These are phyloP conservation scores for Penicillium sp. DNA, from an alignment of 2,329 filamentous ascomycete species.

Conservation along the genomic window DNA sequence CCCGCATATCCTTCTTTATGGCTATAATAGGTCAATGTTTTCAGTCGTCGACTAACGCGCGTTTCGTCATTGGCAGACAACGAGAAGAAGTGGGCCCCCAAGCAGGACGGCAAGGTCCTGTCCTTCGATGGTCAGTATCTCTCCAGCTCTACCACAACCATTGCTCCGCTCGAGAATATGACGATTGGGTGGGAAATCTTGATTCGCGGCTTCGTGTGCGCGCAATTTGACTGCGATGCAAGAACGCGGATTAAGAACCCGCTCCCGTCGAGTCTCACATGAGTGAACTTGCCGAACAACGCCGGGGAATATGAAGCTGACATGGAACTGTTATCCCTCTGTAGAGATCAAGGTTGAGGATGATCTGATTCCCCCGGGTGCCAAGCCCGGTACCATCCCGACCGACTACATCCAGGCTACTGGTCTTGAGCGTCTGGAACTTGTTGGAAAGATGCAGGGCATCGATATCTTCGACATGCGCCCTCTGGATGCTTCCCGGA, in stretches of 20 bases:
- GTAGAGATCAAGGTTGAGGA: slow-evolving; percentile 73
- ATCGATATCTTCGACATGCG: slow-evolving; percentile 98
- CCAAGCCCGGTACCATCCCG: slow-evolving; percentile 72
- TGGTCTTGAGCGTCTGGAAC: slow-evolving; percentile 96
- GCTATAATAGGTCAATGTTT: not conserved
- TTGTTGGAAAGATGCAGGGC: slow-evolving; percentile 98
- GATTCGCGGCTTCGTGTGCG: too few relatives aligned
- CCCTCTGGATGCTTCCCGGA: slow-evolving; percentile 83
- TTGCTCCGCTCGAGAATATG: slow-evolving; percentile 10
- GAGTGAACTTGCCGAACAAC: not conserved
- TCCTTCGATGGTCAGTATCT: slow-evolving; percentile 41
- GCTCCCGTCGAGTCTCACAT: slow-evolving; percentile 5
- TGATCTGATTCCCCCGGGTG: slow-evolving; percentile 84
- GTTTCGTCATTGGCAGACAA: slow-evolving; percentile 23
- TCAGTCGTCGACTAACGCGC: slow-evolving; percentile 21
- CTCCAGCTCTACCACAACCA: slow-evolving; percentile 9
- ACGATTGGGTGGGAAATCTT: too few relatives aligned
- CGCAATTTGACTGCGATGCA: too few relatives aligned
- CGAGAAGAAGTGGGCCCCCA: slow-evolving; percentile 38
- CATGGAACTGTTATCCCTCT: slow-evolving; percentile 19
- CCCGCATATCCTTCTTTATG: not conserved
- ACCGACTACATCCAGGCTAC: slow-evolving; percentile 94
- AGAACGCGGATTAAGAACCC: slow-evolving; percentile 11
- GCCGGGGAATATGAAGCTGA: slow-evolving; percentile 5
- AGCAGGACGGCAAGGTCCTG: slow-evolving; percentile 41